Conservation (phyloP, 495 filamentous ascomycete species). For the Penicillium diatomitis region DNA sequence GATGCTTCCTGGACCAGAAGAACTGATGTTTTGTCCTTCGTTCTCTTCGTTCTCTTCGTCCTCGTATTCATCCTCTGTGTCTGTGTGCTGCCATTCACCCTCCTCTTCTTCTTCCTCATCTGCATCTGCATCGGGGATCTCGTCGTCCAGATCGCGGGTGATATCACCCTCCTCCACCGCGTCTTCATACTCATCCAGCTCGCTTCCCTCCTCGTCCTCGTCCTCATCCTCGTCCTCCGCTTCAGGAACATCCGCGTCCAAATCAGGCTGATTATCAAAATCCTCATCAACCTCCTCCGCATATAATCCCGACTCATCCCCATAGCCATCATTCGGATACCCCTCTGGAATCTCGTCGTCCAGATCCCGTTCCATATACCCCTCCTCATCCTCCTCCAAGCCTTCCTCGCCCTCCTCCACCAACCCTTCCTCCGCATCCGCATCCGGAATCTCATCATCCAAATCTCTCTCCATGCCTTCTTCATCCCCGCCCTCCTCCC, state of each 20-base stretch:
- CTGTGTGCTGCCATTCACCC: constrained; percentile 61
- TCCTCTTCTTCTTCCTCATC: constrained; percentile 23
- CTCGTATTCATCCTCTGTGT: constrained; percentile 65
- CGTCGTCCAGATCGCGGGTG: constrained; percentile 31
- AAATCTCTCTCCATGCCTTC: constrained; percentile 38
- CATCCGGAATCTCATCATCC: constrained; percentile 41
- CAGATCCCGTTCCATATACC: constrained; percentile 38
- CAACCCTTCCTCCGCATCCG: constrained; percentile 26
- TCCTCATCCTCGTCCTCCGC: constrained; percentile 23
- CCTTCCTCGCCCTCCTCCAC: neutral
- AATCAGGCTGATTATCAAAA: constrained; percentile 34
- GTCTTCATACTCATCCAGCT: constrained; percentile 36
- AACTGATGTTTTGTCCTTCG: neutral
- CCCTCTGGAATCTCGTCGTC: constrained; percentile 45
- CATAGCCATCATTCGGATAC: constrained; percentile 37
- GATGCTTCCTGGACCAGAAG: neutral
- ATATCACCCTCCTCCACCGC: constrained; percentile 23
- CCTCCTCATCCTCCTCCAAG: constrained; percentile 24
- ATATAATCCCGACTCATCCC: constrained; percentile 25
- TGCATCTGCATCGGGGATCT: constrained; percentile 31
- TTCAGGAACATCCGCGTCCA: constrained; percentile 36
- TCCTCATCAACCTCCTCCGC: constrained; percentile 25
- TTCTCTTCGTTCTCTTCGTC: constrained; percentile 33
- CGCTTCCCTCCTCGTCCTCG: neutral
- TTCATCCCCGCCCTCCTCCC: constrained; percentile 22